Base-by-base conservation (phyloP, 768 basidiomycete species). In the Amanita brunnescens region DNA sequence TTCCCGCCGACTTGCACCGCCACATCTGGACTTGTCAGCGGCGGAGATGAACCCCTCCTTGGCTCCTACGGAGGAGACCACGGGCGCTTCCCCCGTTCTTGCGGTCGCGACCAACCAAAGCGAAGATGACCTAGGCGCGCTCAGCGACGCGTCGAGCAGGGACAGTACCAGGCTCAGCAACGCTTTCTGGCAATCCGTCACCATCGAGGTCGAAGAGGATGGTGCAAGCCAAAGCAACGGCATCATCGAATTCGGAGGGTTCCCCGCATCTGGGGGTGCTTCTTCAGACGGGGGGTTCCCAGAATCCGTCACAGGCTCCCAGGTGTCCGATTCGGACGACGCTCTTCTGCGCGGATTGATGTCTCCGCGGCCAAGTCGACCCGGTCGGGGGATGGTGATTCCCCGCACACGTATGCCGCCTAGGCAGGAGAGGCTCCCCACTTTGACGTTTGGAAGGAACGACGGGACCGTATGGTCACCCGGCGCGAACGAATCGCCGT, bases 101-200 rank as follows among this genome's bases (percentile, higher is more conserved):
- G 5, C 20, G 9, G 44, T 9, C n/a, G 10, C 18, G 45, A 47
- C 5, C 20, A 6, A 30, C 16, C 12, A 30, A 6, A 6, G 29
- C 20, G 16, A 33, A 47, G 21, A 18, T 8, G n/a, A 40, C 12
- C n/a, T 13, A 4, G 24, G 16, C 13, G 44, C 13, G 26, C 24
- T 24, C 7, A 26, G 23, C n/a, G 33, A 40, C 12, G 42, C 14
- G 14, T 29, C 21, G 2, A 41, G 10, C 10, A 41, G 18, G 9
- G 50, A 51, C 6, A 51, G 41, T 12, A n/a, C 30, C 23, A 55
- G 58, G 26, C 67, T 75, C 30, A 70, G 60, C 30, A 64, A 73
- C 38, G 72, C 68, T n/a, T 76, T 76, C 54, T 76, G 75, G 74
- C 60, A 70, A 46, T 69, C 72, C 0, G 62, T 76, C 16, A 68